These are phyloP conservation scores for Phytophthora chlamydospora DNA, from an alignment of 352 stramenopile genomes.

Conservation along the genomic window DNA sequence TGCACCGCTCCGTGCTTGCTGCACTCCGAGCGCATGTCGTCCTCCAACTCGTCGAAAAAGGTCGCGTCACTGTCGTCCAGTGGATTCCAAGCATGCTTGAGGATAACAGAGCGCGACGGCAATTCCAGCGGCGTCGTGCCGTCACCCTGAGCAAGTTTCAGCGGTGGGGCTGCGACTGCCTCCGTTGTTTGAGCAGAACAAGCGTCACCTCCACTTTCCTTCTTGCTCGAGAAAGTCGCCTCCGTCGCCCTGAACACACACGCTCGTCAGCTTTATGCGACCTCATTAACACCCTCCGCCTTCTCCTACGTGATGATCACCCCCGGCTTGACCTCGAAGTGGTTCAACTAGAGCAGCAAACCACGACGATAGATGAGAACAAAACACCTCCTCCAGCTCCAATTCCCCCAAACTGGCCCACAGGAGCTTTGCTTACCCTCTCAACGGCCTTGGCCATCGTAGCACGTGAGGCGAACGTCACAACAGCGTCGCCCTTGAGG, in stretches of 20 bases:
- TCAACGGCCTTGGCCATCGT: constrained; percentile 77
- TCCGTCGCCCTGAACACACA: constrained; percentile 41
- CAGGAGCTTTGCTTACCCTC: constrained; percentile 43
- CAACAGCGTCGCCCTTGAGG: constrained; percentile 86
- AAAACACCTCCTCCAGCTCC: no score
- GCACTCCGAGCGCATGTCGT: constrained; percentile 81
- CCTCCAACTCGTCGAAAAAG: constrained; percentile 79
- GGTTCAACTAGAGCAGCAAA: constrained; percentile 58
- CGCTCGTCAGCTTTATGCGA: neutral
- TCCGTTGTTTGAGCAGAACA: neutral
- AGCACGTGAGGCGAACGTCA: constrained; percentile 77
- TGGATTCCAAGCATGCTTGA: constrained; percentile 69
- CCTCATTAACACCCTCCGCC: neutral
- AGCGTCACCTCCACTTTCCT: constrained; percentile 5
- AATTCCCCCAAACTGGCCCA: neutral
- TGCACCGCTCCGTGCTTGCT: constrained; percentile 69
- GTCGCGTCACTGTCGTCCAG: constrained; percentile 45
- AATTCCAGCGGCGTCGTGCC: constrained; percentile 33
- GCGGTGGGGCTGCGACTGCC: neutral
- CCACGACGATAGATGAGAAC: constrained; percentile 17
- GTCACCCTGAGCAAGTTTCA: neutral
- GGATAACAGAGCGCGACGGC: constrained; percentile 68
- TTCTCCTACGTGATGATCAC: constrained; percentile 77
- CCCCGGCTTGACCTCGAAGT: constrained; percentile 86
- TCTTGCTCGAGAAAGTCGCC: constrained; percentile 56